Percentiles rank a stretch among this genome's conserved stretches.
Conservation (phyloP, 768 basidiomycete genomes). For the Solioccasus polychromus region DNA sequence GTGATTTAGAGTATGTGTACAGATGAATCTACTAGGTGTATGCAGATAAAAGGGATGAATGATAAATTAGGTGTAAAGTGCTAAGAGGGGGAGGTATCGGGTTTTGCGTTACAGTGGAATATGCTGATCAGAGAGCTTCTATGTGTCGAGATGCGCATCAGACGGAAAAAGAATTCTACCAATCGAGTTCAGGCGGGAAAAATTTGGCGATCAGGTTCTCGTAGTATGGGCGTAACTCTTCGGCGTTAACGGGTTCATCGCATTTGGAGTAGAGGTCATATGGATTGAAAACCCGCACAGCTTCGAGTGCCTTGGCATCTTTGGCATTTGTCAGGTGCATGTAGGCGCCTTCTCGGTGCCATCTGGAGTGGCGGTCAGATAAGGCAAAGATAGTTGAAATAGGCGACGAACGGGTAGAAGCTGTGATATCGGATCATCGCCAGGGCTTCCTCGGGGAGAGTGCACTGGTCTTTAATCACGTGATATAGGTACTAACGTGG, state of each 20-base stretch:
- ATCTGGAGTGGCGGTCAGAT: slow-evolving; percentile 36
- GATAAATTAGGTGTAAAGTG: slow-evolving; percentile 17
- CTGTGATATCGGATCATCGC: slow-evolving; percentile 95
- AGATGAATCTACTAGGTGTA: slow-evolving; percentile 4
- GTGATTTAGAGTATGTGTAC: slow-evolving; percentile 1
- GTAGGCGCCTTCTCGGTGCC: slow-evolving; percentile 90
- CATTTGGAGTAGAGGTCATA: slow-evolving; percentile 93
- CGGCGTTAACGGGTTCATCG: slow-evolving; percentile 62
- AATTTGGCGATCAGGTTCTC: slow-evolving; percentile 77
- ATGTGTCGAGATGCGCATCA: slow-evolving; percentile 4
- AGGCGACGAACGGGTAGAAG: slow-evolving; percentile 71
- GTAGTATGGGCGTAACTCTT: slow-evolving; percentile 78
- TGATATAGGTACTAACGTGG: slow-evolving; percentile 70
- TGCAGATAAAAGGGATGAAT: slow-evolving; percentile 2
- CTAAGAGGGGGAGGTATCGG: neutral
- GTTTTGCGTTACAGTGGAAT: slow-evolving; percentile 2
- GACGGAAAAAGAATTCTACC: slow-evolving; percentile 47
- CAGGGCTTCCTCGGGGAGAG: slow-evolving; percentile 75
- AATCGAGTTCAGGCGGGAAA: slow-evolving; percentile 79
- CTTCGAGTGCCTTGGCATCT: slow-evolving; percentile 60
- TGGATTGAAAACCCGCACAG: slow-evolving; percentile 86
- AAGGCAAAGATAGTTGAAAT: neutral
- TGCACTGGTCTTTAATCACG: slow-evolving; percentile 79
- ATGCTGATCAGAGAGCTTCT: slow-evolving; percentile 6
- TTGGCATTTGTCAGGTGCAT: slow-evolving; percentile 72